These are phyloP conservation scores for Avena sativa DNA, from an alignment of 176 grass and related monocot species.

Conservation along the genomic window DNA sequence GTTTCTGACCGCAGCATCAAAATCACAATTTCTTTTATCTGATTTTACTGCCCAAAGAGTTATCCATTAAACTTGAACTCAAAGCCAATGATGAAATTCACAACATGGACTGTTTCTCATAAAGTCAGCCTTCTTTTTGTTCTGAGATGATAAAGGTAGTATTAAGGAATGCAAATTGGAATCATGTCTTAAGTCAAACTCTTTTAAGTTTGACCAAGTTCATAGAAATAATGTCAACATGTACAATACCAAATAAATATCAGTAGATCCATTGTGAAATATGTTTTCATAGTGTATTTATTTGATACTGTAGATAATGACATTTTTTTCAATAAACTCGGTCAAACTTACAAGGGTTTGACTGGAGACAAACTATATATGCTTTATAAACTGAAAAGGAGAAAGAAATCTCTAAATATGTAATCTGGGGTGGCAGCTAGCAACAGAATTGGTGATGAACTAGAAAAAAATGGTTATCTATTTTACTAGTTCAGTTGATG, in stretches of 20 bases:
- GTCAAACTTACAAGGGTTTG: neutral
- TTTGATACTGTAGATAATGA: neutral
- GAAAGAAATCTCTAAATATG: neutral
- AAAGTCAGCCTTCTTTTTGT: neutral
- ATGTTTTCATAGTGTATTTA: neutral
- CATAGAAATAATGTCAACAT: neutral
- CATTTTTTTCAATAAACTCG: neutral
- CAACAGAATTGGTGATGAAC: conserved; percentile 7
- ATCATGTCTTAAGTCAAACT: neutral
- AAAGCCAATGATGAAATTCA: conserved; percentile 30
- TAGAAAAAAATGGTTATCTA: neutral
- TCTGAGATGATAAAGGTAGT: neutral
- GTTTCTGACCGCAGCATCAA: conserved; percentile 6
- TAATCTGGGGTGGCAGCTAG: neutral
- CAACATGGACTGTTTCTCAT: neutral
- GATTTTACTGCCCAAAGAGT: conserved; percentile 13
- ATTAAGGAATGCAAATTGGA: neutral
- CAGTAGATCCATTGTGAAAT: neutral
- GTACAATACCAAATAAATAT: neutral
- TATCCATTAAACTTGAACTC: conserved; percentile 9
- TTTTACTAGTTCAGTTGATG: conserved; percentile 9
- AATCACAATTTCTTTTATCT: neutral
- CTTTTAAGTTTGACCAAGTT: neutral
- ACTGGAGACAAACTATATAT: neutral
- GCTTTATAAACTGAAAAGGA: neutral